Evolutionary conservation across 305 asterid species (phyloP), one percentile per base, ranked within the genome.

Genomic region (Ruellia speciosa): DNA sequence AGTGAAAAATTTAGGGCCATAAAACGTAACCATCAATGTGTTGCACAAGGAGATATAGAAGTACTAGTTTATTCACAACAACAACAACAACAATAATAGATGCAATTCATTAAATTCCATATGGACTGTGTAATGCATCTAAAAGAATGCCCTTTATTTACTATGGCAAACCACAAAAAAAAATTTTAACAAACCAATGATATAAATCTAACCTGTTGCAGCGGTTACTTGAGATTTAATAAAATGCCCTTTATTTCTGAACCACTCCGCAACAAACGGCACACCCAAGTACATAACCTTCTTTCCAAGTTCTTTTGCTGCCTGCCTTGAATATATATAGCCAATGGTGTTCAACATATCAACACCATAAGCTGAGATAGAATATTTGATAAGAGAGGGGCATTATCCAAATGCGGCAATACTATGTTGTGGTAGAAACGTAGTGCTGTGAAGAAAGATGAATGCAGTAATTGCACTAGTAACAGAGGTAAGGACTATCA

Each of bases 201-300:
- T 9, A 47, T 47, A 47, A 47, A 3, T n/a, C 73, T 56, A 72
- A 93, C 99, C 99, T 72, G 99, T 93, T 66, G 97, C 99, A 56
- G 96, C 99, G 52, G 99, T 93, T 54, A 93, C 94, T 82, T 93
- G 99, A 66, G 99, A 93, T 84, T 88, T 88, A 65, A 93, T 84
- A 65, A 75, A 81, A 59, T 88, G 97, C 56, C 99, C 99, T 84
- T 93, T 93, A 77, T 84, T 86, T 72, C 99, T 80, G 83, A 93
- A 88, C 99, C 99, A 93, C 78, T 93, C 99, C 13, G 97, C 99
- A 77, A 93, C 59, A 73, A 93, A 93, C 62, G 97, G 97, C 62
- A 93, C 90, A 11, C 97, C 99, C 73, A 93, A 75, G 72, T 58
- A 84, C 74, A 79, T 86, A 59, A 85, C 99, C 83, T 93, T 93